Evolutionary conservation across 345 rosid species (phyloP), one percentile per base, ranked within the genome.

Genomic region (Acer campestre): DNA sequence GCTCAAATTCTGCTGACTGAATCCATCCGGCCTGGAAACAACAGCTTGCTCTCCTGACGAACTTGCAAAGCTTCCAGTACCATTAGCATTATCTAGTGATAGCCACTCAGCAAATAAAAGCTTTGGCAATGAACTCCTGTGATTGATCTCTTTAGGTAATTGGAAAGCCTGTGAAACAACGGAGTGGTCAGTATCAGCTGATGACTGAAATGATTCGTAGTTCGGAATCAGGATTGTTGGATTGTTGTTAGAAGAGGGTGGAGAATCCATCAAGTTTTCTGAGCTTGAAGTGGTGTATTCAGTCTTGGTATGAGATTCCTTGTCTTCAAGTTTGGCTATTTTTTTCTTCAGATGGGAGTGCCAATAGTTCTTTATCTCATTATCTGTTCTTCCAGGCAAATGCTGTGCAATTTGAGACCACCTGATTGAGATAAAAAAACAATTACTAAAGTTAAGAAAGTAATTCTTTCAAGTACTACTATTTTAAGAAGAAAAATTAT

Each of bases 361-460:
- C 99, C 98, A 94, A 44, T 89, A 83, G 76, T 96, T 96, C 84
- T 96, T 96, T 40, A 96, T 91, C 84, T 96, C 98, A 44, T 96
- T 93, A 70, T 96, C 97, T 6, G 99, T 96, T 88, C 99, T 91
- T 79, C 99, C 99, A 1, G 98, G 95, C 83, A 96, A 84, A 51
- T 85, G 90, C 70, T 83, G 93, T 4, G 99, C 94, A 61, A 95
- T 95, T 71, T 88, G 87, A 10, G 98, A 95, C 99, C 99, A 95
- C 83, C 98, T 95, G 67, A 27, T 77, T 77, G 77, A 18, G 64
- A 76, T 12, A 16, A 22, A 29, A 59, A 59, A 77, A 16, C 10
- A 22, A 76, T 49, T 42, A n/a, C 20, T 13, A 8, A 42, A 12
- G 64, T 35, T 59, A 7, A 7, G 11, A 7, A n/a, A 17, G 11